A percentile compares a stretch with the other conserved stretches of the same genome.
phyloP scores from a whole-genome alignment of 2,329 filamentous ascomycete species.

The Diplodia corticola region DNA sequence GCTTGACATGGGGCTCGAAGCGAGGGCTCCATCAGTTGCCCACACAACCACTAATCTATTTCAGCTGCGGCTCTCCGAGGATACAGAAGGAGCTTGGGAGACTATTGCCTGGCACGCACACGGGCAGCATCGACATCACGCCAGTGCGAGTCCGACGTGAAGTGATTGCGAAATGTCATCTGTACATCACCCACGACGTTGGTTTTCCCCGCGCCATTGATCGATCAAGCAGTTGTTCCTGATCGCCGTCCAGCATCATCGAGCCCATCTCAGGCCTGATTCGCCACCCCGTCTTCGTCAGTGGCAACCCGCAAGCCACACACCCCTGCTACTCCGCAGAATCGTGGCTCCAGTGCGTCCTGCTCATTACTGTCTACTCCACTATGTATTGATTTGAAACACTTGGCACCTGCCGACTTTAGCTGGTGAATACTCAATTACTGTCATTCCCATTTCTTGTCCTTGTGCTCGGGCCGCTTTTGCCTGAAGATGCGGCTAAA shows the following conservation, averaged over 20 bases:
- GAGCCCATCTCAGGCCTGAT: background rate
- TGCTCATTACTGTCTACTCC: background rate
- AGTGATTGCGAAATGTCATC: background rate
- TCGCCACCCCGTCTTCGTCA: background rate
- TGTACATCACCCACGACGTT: background rate
- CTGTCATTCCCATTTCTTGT: background rate
- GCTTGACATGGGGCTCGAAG: background rate
- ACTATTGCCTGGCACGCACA: background rate
- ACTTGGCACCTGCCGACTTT: background rate
- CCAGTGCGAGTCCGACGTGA: background rate
- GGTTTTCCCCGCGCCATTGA: background rate
- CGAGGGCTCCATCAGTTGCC: background rate
- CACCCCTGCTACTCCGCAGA: background rate
- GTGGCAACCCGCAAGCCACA: background rate
- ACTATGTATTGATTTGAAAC: background rate
- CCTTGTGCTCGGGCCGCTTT: background rate
- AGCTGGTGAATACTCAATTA: background rate
- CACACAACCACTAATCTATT: background rate
- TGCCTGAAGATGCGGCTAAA: background rate
- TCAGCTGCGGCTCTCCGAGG: background rate
- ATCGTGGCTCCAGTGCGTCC: slow-evolving; percentile 10
- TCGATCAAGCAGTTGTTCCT: background rate
- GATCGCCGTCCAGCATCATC: background rate
- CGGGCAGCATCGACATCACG: background rate
- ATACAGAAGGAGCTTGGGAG: background rate